These are phyloP conservation scores for Leishmania gerbilli DNA, from an alignment of 208 protist genomes.

Conservation along the genomic window DNA sequence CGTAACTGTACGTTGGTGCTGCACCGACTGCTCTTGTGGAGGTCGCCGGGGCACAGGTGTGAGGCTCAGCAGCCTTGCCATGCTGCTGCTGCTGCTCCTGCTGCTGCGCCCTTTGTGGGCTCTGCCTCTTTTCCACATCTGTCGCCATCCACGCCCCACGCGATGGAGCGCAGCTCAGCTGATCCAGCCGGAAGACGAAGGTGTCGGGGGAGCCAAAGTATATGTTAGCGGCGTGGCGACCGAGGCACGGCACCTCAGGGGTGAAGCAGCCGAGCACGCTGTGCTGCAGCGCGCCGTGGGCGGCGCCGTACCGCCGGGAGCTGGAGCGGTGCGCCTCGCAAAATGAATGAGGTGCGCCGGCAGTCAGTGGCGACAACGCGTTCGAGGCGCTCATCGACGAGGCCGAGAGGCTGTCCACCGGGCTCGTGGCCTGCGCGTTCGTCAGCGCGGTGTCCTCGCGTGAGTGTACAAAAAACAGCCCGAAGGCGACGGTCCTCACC, in stretches of 20 bases:
- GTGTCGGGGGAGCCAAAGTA: constrained; percentile 61
- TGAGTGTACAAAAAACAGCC: constrained; percentile 39
- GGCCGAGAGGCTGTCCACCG: neutral
- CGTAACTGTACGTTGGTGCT: neutral
- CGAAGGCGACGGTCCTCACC: constrained; percentile 37
- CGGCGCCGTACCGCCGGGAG: neutral
- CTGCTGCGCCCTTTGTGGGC: neutral
- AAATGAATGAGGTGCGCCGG: neutral
- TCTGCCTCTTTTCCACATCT: neutral
- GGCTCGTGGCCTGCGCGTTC: neutral
- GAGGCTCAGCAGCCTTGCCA: neutral
- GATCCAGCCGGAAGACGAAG: constrained; percentile 50
- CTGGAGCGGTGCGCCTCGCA: neutral
- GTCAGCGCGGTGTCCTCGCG: constrained; percentile 2
- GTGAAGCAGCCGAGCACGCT: constrained; percentile 67
- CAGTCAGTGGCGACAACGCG: neutral
- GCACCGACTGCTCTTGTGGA: neutral
- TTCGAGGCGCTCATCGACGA: neutral
- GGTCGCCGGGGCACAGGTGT: no score
- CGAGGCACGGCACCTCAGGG: constrained; percentile 48
- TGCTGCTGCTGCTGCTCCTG: neutral
- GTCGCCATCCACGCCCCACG: constrained; percentile 25
- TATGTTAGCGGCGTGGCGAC: constrained; percentile 33
- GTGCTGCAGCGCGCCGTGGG: neutral
- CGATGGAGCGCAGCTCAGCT: neutral